Conservation (phyloP, 208 protist genomes). For the Crithidia acanthocephali region DNA sequence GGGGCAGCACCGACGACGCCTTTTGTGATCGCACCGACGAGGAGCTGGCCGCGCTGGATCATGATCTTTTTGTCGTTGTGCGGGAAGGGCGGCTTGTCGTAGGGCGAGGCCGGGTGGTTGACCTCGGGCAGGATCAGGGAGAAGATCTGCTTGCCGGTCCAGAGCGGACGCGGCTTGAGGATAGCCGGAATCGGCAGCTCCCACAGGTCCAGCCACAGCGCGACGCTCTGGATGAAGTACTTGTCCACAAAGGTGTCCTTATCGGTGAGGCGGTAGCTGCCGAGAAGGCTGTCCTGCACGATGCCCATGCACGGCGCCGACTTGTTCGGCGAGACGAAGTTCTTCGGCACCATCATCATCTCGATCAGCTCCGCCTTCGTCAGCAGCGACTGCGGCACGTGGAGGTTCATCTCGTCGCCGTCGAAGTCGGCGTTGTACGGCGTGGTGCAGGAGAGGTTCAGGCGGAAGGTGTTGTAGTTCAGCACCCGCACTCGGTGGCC, state of each 20-base stretch:
- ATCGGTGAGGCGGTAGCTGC: constrained; percentile 93
- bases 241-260: constrained; percentile 97
- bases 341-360: constrained; percentile 99
- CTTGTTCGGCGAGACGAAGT: constrained; percentile 99
- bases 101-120: constrained; percentile 80
- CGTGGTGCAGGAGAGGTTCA: constrained; percentile 99
- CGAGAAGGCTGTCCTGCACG: constrained; percentile 99
- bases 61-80: constrained; percentile 85
- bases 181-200: constrained; percentile 98
- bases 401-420: constrained; percentile 99
- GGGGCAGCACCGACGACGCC: constrained; percentile 86
- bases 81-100: constrained; percentile 71
- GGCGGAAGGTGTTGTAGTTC: constrained; percentile 99
- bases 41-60: constrained; percentile 94
- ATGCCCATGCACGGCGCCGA: constrained; percentile 99
- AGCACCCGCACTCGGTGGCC: constrained; percentile 97
- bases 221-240: constrained; percentile 98
- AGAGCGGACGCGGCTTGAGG: constrained; percentile 96
- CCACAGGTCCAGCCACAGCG: constrained; percentile 97
- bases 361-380: constrained; percentile 97
- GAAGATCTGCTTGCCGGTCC: constrained; percentile 99
- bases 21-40: constrained; percentile 93
- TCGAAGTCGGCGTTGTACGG: constrained; percentile 99
- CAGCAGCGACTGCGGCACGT: constrained; percentile 98
- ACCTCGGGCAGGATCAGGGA: constrained; percentile 97